Conservation (phyloP, 805 yeast genomes). For the Wickerhamiella sergipiensis region DNA sequence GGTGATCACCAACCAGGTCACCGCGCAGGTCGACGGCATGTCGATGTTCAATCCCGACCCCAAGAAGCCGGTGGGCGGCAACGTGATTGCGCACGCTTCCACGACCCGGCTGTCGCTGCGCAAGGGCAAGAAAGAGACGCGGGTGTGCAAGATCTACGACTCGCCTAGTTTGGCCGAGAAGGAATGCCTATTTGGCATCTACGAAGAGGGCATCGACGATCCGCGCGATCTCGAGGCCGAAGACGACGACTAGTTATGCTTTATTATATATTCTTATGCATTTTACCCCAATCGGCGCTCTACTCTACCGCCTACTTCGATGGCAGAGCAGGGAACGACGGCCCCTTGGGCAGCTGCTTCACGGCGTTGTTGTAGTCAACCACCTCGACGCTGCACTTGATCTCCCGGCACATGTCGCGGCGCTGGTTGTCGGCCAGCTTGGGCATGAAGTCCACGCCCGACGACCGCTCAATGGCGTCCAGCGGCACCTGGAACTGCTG, state of each 20-base stretch:
- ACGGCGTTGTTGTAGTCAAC: constrained; percentile 42
- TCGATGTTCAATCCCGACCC: constrained; percentile 85
- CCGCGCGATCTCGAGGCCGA: constrained; percentile 75
- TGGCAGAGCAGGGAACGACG: not conserved
- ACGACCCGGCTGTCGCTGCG: constrained; percentile 83
- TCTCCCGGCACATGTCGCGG: constrained; percentile 64
- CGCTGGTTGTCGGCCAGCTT: constrained; percentile 44
- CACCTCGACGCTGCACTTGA: constrained; percentile 60
- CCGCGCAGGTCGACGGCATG: constrained; percentile 90
- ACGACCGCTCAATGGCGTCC: constrained; percentile 74
- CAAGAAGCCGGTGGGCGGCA: constrained; percentile 96
- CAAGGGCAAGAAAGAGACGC: constrained; percentile 83
- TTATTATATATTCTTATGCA: not conserved
- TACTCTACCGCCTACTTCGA: not conserved
- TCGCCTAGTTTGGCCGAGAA: constrained; percentile 95
- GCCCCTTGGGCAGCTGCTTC: constrained; percentile 8
- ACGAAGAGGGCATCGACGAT: constrained; percentile 94
- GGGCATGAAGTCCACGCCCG: constrained; percentile 72
- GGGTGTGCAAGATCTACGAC: constrained; percentile 89
- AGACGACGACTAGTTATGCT: constrained; percentile 29
- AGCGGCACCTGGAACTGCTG: constrained; percentile 74
- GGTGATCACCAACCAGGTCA: constrained; percentile 90
- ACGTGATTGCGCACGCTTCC: constrained; percentile 91
- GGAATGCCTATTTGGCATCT: constrained; percentile 88
- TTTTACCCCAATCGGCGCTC: not conserved